These are phyloP conservation scores for Schizophyllum commune DNA, from an alignment of 1,284 basidiomycete genomes.

Conservation along the genomic window DNA sequence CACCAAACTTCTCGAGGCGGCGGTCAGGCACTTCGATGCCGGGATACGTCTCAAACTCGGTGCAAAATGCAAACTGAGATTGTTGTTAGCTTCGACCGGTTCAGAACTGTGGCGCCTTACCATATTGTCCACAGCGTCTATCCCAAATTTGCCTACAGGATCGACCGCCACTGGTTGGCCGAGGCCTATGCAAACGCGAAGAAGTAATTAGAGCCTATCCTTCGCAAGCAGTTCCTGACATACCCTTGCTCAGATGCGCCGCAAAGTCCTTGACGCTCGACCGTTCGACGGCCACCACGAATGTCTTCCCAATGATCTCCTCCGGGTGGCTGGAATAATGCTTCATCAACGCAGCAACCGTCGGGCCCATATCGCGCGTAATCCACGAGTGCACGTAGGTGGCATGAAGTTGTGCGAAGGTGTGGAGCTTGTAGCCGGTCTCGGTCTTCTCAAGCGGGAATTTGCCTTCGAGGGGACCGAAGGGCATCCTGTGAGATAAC, in stretches of 20 bases:
- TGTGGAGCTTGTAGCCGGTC: constrained; percentile 4
- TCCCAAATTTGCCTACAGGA: constrained; percentile 1
- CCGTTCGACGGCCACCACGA: constrained; percentile 1
- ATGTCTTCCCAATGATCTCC: constrained; percentile 2
- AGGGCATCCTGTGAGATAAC: not conserved
- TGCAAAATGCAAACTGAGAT: not conserved
- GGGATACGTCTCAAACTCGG: constrained; percentile 3
- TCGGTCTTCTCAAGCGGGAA: constrained; percentile 4
- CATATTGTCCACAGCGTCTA: constrained; percentile 8
- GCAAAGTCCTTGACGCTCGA: constrained; percentile 5
- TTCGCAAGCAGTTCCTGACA: not conserved
- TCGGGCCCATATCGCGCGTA: not conserved
- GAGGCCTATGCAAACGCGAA: not conserved
- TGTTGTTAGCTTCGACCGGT: not conserved
- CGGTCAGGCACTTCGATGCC: constrained; percentile 5
- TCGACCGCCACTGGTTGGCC: constrained; percentile 3
- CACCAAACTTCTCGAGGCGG: constrained; percentile 5
- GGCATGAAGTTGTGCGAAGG: not conserved
- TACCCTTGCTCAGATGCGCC: constrained; percentile 2
- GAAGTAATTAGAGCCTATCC: not conserved
- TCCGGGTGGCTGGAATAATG: not conserved
- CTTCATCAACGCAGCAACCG: not conserved
- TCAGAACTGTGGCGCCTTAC: not conserved
- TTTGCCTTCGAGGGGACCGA: not conserved
- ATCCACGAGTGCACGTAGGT: not conserved